phyloP scores from a whole-genome alignment of 495 filamentous ascomycete species.

The Tetracladium setigerum region DNA sequence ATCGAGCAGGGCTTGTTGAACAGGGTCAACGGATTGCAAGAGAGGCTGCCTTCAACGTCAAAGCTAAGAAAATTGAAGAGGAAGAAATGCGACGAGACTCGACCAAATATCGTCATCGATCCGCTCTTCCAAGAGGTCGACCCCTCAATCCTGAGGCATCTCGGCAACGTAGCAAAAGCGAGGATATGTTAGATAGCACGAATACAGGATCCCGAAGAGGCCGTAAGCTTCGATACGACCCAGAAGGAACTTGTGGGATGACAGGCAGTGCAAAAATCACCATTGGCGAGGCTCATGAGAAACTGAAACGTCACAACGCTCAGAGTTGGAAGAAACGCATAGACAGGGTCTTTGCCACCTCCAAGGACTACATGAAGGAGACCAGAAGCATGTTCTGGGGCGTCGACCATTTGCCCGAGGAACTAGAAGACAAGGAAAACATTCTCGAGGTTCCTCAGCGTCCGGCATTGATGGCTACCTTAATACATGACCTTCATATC shows the following conservation, averaged over 20 bases:
- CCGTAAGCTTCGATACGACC: constrained; percentile 54
- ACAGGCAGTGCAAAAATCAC: constrained; percentile 62
- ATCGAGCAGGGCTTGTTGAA: constrained; percentile 78
- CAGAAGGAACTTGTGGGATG: constrained; percentile 61
- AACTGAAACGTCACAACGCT: constrained; percentile 72
- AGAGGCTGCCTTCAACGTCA: constrained; percentile 82
- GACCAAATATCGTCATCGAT: constrained; percentile 37
- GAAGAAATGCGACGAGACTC: constrained; percentile 49
- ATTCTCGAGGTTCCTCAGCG: constrained; percentile 83
- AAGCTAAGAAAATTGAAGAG: constrained; percentile 73
- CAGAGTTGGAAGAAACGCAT: constrained; percentile 91
- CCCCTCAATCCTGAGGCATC: constrained; percentile 21
- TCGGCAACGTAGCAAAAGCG: constrained; percentile 46
- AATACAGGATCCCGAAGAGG: constrained; percentile 17
- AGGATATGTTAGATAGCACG: constrained; percentile 29
- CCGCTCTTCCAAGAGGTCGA: constrained; percentile 37
- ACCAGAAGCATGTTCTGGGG: constrained; percentile 77
- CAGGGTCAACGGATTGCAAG: constrained; percentile 82
- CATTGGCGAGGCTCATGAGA: constrained; percentile 63
- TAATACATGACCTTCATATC: constrained; percentile 81
- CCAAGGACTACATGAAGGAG: constrained; percentile 68
- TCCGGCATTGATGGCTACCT: constrained; percentile 70
- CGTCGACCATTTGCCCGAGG: constrained; percentile 70
- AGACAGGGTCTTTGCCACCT: constrained; percentile 60
- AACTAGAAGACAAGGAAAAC: constrained; percentile 72